Percentiles rank a stretch among this genome's conserved stretches.
These are phyloP conservation scores for Sordaria brevicollis DNA, from an alignment of 495 filamentous ascomycete species.

Conservation along the genomic window DNA sequence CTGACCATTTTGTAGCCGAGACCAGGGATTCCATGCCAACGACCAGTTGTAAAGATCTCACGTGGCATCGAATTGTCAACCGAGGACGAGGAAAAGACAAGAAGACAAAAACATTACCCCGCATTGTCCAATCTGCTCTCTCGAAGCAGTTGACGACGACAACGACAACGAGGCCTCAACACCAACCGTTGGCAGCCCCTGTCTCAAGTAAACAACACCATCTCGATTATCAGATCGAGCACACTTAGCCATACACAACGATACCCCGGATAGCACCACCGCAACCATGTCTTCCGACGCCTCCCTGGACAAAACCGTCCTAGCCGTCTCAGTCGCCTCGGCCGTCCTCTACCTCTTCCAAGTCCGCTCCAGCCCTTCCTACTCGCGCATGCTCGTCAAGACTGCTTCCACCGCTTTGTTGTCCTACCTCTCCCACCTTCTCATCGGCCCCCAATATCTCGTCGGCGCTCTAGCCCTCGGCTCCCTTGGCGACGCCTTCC, in stretches of 20 bases:
- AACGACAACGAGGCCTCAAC: neutral
- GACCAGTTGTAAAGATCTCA: neutral
- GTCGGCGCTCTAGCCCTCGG: conserved; percentile 11
- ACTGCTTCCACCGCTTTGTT: conserved; percentile 17
- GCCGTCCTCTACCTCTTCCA: conserved; percentile 10
- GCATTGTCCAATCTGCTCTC: neutral
- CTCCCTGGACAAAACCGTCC: conserved; percentile 1
- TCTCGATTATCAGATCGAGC: neutral
- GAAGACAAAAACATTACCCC: neutral
- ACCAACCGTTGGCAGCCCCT: neutral
- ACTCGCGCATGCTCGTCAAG: conserved; percentile 12
- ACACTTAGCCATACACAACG: neutral
- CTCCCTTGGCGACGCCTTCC: conserved; percentile 16
- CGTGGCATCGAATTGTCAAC: neutral
- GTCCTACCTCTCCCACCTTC: conserved; percentile 1
- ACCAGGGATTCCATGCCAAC: neutral
- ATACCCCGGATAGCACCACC: neutral
- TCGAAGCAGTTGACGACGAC: neutral
- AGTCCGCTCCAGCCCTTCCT: conserved; percentile 5
- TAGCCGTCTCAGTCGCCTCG: conserved; percentile 9
- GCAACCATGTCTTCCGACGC: conserved; percentile 2
- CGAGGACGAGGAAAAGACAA: neutral
- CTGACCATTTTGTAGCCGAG: neutral
- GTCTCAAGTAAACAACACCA: neutral
- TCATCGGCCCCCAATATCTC: conserved; percentile 1